Evolutionary conservation across 2,329 filamentous ascomycete genomes (phyloP), one percentile per base, ranked within the genome.

Genomic region (Trichoderma koningiopsis): DNA sequence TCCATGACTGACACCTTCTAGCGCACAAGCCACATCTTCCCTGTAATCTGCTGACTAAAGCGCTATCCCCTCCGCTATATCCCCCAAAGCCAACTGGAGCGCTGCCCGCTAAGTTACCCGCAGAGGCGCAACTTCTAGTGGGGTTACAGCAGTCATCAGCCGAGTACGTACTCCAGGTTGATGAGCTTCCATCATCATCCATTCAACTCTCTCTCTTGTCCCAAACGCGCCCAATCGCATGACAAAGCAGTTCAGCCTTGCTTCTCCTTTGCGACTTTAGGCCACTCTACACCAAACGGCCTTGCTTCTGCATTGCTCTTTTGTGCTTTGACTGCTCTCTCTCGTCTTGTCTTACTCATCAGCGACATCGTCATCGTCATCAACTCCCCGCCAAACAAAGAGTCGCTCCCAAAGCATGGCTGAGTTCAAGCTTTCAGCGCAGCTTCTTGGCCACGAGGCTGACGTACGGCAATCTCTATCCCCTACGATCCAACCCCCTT

Each of bases 401-500:
- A 49, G 35, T 27, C 27, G 22, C 35, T 68, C 29, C 47, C 55
- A 56, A 7, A 74, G 40, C 75, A 94, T 95, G 91, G 84, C 86
- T 80, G 91, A 94, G 79, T 98, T 93, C 86, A 97, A 95, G 87
- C 89, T 99, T 77, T 97, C 96, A 71, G 94, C 95, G 74, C 92
- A 93, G 77, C 87, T 99, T 73, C 84, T 89, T 74, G 95, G 93
- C 77, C 96, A 99, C 80, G 92, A 96, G 80, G 91, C 96, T 79
- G 96, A 99, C 88, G 96, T 97, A 86, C 81, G 90, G 75, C 52
- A 69, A 40, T 16, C 66, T 19, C 16, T 43, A n/a, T 7, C 40
- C 40, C 3, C 3, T 19, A 43, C 6, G 2, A 43, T 37, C 63
- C 47, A 58, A 40, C 56, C 33, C 22, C 5, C 56, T 31, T 10